Base-by-base conservation (phyloP, 2,329 filamentous ascomycete genomes). In the Plectosphaerella cucumerina region DNA sequence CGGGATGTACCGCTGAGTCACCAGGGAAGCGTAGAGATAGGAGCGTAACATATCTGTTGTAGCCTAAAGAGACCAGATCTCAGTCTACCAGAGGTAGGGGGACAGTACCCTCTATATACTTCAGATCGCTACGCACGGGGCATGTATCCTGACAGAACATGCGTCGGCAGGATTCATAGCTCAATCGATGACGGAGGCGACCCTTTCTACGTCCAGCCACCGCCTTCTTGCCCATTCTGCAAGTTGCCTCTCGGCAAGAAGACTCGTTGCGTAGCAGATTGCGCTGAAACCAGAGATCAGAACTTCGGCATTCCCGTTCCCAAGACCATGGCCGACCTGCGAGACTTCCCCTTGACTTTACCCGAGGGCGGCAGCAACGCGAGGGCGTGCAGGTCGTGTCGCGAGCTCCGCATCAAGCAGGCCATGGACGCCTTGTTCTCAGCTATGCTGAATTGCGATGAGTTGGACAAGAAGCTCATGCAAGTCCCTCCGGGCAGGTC, bases 211-310 rank as follows among this genome's bases (percentile, higher is more conserved):
- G 42, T 47, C 5, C 35, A 49, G 5, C 42, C 17, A 14, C 43
- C 42, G 1, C 33, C 21, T 5, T 21, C 52, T 41, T 56, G 54
- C 23, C 52, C 54, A 8, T 49, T 49, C 35, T 56, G 54, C 34
- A 43, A 45, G 42, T 22, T 42, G 5, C 39, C 17, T 6, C 44
- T 56, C 8, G 54, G 54, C 10, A 46, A 44, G 17, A 50, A 54
- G 42, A 6, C 31, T 2, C 15, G 48, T 14, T 56, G 54, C 23
- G 44, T 34, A 18, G 15, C 18, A 17, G 35, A 41, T 26, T 56
- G 54, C 37, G 5, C 8, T 9, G 22, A 42, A 22, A 41, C 45
- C 1, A 48, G 45, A 18, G 44, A 43, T 17, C 21, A 20, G 33
- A 22, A 12, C 5, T 17, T 50, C 15, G 54, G 54, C 3, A 22